Conservation (phyloP, 148 eudicot species). For the Euryodendron excelsum region DNA sequence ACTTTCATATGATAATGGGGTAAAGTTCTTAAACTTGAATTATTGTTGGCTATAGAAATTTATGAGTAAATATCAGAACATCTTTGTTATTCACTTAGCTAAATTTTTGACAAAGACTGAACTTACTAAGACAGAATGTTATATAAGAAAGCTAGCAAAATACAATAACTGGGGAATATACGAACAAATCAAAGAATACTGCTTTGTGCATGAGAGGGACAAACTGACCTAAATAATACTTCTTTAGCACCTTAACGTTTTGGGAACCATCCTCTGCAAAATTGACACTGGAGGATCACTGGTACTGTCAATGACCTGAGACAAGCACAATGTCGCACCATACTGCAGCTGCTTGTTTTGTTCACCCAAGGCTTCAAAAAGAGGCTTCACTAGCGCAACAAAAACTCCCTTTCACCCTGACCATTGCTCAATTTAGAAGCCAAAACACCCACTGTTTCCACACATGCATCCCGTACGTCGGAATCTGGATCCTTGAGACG, state of each 20-base stretch:
- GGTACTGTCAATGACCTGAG: conserved; percentile 66
- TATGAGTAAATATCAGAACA: no score
- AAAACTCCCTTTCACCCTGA: conserved; percentile 42
- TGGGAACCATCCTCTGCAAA: conserved; percentile 67
- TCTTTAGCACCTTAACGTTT: conserved; percentile 67
- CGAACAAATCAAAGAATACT: background rate
- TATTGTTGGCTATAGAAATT: no score
- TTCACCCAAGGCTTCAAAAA: conserved; percentile 85
- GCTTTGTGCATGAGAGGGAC: background rate
- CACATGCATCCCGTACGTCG: conserved; percentile 68
- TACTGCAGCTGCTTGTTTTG: conserved; percentile 78
- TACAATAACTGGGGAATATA: background rate
- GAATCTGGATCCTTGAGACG: conserved; percentile 86
- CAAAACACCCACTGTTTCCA: conserved; percentile 68
- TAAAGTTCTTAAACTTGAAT: background rate
- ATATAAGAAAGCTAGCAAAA: background rate
- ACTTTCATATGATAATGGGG: background rate
- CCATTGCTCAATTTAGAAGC: conserved; percentile 55
- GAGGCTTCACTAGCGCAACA: conserved; percentile 65
- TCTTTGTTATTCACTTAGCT: background rate
- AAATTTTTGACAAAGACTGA: background rate
- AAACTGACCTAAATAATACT: conserved; percentile 74
- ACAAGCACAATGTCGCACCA: conserved; percentile 81
- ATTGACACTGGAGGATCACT: conserved; percentile 58
- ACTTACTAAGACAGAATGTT: background rate